phyloP scores from a whole-genome alignment of 441 rosid genomes.

The Daphne laureola region DNA sequence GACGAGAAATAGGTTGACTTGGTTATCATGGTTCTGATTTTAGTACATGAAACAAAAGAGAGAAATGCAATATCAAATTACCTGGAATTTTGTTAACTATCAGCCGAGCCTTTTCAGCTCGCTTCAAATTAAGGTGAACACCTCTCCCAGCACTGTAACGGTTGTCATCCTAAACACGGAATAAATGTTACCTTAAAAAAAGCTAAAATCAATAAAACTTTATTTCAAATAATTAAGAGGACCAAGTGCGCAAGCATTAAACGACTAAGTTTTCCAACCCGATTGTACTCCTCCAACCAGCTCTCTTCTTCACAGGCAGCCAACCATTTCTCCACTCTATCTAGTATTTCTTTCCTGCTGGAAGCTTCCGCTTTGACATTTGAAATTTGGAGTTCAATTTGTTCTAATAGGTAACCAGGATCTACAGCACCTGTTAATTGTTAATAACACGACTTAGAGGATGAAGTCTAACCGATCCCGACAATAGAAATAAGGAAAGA shows the following conservation, averaged over 20 bases:
- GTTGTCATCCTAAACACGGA: slow-evolving; percentile 54
- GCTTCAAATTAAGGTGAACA: slow-evolving; percentile 71
- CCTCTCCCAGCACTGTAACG: slow-evolving; percentile 91
- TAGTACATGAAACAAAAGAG: not conserved
- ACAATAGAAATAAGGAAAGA: not conserved
- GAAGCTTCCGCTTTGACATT: slow-evolving; percentile 62
- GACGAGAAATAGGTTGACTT: not conserved
- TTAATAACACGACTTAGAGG: no score
- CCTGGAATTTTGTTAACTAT: slow-evolving; percentile 75
- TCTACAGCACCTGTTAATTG: slow-evolving; percentile 45
- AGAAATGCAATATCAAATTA: slow-evolving; percentile 14
- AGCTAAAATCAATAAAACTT: slow-evolving; percentile 2
- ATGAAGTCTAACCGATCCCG: no score
- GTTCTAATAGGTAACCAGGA: slow-evolving; percentile 42
- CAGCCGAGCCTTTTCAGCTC: slow-evolving; percentile 84
- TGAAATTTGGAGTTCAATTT: slow-evolving; percentile 61
- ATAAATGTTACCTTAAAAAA: slow-evolving; percentile 11
- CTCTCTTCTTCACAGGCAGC: slow-evolving; percentile 77
- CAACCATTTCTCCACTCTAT: slow-evolving; percentile 83
- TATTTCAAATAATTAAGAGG: not conserved
- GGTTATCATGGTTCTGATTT: not conserved
- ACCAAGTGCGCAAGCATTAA: not conserved
- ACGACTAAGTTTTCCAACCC: slow-evolving; percentile 28
- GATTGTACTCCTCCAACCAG: slow-evolving; percentile 90
- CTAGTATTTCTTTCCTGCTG: slow-evolving; percentile 77